These are phyloP conservation scores for Pseudocercospora crystallina DNA, from an alignment of 2,329 filamentous ascomycete genomes.

Conservation along the genomic window DNA sequence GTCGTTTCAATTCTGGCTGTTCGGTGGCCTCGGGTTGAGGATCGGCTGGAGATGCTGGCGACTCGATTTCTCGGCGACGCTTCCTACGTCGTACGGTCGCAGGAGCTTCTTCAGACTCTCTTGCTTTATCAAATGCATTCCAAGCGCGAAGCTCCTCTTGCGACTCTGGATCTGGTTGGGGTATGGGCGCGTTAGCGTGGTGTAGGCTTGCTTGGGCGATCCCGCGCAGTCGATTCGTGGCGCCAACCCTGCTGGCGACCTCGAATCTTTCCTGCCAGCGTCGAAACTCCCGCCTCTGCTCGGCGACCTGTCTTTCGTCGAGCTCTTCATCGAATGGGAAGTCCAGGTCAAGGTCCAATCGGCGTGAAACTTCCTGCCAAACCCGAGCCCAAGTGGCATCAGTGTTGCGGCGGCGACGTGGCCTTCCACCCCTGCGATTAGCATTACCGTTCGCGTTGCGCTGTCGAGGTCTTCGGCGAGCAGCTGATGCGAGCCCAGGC, in stretches of 20 bases:
- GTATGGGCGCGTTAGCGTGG: constrained; percentile 34
- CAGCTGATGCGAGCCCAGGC: constrained; percentile 27
- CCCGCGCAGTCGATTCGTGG: constrained; percentile 54
- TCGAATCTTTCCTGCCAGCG: constrained; percentile 82
- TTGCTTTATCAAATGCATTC: constrained; percentile 85
- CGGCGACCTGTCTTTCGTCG: constrained; percentile 52
- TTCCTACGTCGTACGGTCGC: constrained; percentile 54
- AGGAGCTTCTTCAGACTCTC: constrained; percentile 61
- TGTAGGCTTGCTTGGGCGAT: constrained; percentile 56
- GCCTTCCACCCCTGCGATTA: constrained; percentile 5
- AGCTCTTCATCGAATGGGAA: constrained; percentile 83
- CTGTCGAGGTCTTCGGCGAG: constrained; percentile 26
- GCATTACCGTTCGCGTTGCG: constrained; percentile 16
- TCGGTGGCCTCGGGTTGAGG: constrained; percentile 55
- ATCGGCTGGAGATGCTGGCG: constrained; percentile 65
- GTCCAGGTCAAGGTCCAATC: constrained; percentile 74
- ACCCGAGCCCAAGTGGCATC: constrained; percentile 69
- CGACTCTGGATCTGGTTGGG: constrained; percentile 63
- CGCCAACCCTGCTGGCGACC: constrained; percentile 78
- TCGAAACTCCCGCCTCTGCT: constrained; percentile 58
- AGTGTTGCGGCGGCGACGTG: constrained; percentile 35
- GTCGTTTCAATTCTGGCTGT: constrained; percentile 80
- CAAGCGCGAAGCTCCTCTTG: constrained; percentile 80
- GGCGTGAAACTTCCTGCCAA: constrained; percentile 87
- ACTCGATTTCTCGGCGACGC: constrained; percentile 70